These are phyloP conservation scores for Alternaria brassicicola DNA, from an alignment of 2,329 filamentous ascomycete species.

Conservation along the genomic window DNA sequence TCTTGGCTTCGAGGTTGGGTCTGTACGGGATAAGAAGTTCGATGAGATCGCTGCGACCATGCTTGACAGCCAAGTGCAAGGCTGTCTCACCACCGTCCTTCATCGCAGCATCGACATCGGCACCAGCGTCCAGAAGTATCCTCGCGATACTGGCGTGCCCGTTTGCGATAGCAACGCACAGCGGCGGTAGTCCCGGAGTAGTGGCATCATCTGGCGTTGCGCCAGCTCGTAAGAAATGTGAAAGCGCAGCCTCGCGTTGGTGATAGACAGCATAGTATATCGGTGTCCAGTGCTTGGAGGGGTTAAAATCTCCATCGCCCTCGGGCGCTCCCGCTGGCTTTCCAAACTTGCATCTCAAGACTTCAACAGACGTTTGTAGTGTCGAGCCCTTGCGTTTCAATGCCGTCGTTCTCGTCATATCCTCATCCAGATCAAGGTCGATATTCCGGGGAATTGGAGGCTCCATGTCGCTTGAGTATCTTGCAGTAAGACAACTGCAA, in stretches of 20 bases:
- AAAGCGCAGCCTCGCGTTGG: slow-evolving; percentile 41
- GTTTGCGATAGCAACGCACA: slow-evolving; percentile 38
- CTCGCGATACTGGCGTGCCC: slow-evolving; percentile 34
- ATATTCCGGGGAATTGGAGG: slow-evolving; percentile 23
- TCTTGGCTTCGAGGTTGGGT: slow-evolving; percentile 31
- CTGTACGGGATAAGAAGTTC: slow-evolving; percentile 32
- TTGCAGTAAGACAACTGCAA: slow-evolving; percentile 24
- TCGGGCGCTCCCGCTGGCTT: slow-evolving; percentile 20
- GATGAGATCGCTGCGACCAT: slow-evolving; percentile 31
- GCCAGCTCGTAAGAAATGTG: slow-evolving; percentile 38
- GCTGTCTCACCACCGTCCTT: slow-evolving; percentile 36
- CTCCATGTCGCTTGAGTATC: slow-evolving; percentile 20
- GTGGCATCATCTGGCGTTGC: slow-evolving; percentile 34
- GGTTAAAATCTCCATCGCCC: slow-evolving; percentile 14
- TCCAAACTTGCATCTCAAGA: slow-evolving; percentile 40
- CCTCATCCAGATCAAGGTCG: slow-evolving; percentile 21
- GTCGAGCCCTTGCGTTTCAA: slow-evolving; percentile 32
- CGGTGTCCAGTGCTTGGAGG: slow-evolving; percentile 40
- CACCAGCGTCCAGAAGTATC: slow-evolving; percentile 38
- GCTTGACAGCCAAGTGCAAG: slow-evolving; percentile 40
- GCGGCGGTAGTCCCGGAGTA: slow-evolving; percentile 29
- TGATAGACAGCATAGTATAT: slow-evolving; percentile 40
- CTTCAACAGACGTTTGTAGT: slow-evolving; percentile 40
- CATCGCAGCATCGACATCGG: slow-evolving; percentile 29
- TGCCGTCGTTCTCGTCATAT: slow-evolving; percentile 5